Evolutionary conservation across 495 filamentous ascomycete species (phyloP), one percentile per base, ranked within the genome.

Genomic region (Neurospora sublineolata): DNA sequence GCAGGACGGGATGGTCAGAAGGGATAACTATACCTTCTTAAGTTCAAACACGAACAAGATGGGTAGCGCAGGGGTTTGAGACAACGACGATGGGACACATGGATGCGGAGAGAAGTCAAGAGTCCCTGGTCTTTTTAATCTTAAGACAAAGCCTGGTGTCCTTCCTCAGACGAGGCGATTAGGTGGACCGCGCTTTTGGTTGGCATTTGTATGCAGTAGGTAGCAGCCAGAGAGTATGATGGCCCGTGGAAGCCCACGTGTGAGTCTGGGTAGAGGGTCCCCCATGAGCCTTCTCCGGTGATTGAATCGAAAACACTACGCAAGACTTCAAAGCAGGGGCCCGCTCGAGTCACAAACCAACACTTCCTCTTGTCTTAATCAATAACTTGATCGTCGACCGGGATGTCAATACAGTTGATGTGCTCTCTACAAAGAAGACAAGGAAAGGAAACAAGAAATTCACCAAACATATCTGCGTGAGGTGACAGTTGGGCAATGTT

Each of bases 51-150:
- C 68, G 67, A 71, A 64, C 67, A 69, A 70, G 70, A 52, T 69
- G 37, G 72, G 79, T 80, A 72, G 76, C 71, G 79, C 79, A 79
- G 75, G 71, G 70, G 39, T 80, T 77, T 79, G 76, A 80, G 79
- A 79, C 79, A 80, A 76, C 71, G 69, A 74, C 74, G 41, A 74
- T 73, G 75, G 74, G 71, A 72, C 71, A 78, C 73, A 76, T 75
- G 75, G 74, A 72, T 71, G 76, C 75, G 71, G 76, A 73, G 72
- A 75, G 69, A 77, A 69, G 67, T 78, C 72, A 73, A 79, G 69
- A 70, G 71, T 74, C 74, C 73, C 74, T 42, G 70, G 76, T 76
- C 75, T 75, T 79, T 79, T 75, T 72, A 75, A 72, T 73, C 71
- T 72, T 46, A 71, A 69, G 72, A 71, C 72, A 69, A 33, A 70